Conservation (phyloP, 352 stramenopile genomes). For the Globisporangium polare region DNA sequence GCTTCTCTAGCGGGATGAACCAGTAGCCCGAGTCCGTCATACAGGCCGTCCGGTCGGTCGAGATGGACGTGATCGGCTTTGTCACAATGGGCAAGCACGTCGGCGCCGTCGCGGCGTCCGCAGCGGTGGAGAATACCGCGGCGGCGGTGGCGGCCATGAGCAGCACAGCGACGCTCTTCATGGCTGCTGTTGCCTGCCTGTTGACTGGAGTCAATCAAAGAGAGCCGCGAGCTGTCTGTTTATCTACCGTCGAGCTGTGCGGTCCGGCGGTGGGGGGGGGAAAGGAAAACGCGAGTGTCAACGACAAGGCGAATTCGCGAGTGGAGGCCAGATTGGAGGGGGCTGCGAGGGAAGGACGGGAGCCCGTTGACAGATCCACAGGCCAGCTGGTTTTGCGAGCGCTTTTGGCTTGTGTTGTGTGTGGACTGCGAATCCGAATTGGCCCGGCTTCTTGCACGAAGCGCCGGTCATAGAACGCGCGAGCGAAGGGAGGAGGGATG, state of each 20-base stretch:
- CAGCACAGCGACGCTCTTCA: background rate
- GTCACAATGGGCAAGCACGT: conserved; percentile 1
- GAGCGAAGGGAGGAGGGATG: background rate
- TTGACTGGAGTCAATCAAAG: background rate
- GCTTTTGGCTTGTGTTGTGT: background rate
- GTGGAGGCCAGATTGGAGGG: background rate
- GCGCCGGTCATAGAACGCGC: background rate
- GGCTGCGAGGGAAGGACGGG: background rate
- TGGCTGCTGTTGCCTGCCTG: background rate
- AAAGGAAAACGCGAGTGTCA: background rate
- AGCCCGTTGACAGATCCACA: background rate
- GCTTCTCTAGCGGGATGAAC: background rate
- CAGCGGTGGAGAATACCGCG: background rate
- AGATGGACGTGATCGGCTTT: conserved; percentile 6
- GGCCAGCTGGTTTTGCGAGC: background rate
- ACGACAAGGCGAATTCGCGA: conserved; percentile 6
- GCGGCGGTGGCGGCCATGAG: background rate
- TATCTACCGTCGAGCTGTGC: conserved; percentile 4
- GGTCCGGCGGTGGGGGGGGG: background rate
- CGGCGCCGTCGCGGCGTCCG: background rate
- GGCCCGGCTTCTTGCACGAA: background rate
- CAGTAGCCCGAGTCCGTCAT: conserved; percentile 9
- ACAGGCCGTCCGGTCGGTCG: conserved; percentile 7
- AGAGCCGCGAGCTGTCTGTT: background rate
- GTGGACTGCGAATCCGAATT: background rate